Percentiles rank a stretch among this genome's conserved stretches.
phyloP scores from a whole-genome alignment of 495 filamentous ascomycete genomes.

The Penicillium daleae region DNA sequence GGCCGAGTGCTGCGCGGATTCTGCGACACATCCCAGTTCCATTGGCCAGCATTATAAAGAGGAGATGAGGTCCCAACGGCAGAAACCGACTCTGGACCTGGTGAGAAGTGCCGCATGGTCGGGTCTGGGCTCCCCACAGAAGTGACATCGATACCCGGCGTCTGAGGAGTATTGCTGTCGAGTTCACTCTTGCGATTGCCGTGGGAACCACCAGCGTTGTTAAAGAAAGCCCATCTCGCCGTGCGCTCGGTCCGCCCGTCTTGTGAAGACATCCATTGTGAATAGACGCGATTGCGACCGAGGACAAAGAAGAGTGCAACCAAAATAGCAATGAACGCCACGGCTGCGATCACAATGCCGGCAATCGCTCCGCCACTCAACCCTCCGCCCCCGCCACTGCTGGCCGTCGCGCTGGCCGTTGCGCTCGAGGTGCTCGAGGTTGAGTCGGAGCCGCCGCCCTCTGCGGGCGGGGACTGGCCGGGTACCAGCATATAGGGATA shows the following conservation, averaged over 20 bases:
- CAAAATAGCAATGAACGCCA: constrained; percentile 40
- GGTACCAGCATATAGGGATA: constrained; percentile 47
- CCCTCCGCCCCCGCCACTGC: neutral
- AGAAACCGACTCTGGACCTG: constrained; percentile 2
- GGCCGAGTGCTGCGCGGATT: constrained; percentile 5
- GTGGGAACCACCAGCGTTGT: constrained; percentile 9
- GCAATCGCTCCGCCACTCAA: constrained; percentile 5
- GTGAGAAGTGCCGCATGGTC: constrained; percentile 18
- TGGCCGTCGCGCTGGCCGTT: constrained; percentile 3
- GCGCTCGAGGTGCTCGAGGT: constrained; percentile 11
- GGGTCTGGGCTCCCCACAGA: constrained; percentile 24
- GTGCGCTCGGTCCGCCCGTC: constrained; percentile 39
- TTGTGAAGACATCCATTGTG: constrained; percentile 42
- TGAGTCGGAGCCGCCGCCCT: constrained; percentile 24
- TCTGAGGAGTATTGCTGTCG: constrained; percentile 16
- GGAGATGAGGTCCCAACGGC: neutral
- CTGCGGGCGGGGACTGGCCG: constrained; percentile 42
- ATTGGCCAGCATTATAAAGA: constrained; percentile 21
- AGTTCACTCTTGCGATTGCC: constrained; percentile 21
- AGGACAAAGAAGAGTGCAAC: constrained; percentile 44
- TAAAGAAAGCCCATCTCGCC: constrained; percentile 37
- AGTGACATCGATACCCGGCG: constrained; percentile 13
- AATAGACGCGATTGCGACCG: constrained; percentile 42
- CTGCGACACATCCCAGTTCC: constrained; percentile 34
- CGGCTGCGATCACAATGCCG: constrained; percentile 28